Evolutionary conservation across 2,329 filamentous ascomycete genomes (phyloP).

Genomic region (Fusarium tuaranense): DNA sequence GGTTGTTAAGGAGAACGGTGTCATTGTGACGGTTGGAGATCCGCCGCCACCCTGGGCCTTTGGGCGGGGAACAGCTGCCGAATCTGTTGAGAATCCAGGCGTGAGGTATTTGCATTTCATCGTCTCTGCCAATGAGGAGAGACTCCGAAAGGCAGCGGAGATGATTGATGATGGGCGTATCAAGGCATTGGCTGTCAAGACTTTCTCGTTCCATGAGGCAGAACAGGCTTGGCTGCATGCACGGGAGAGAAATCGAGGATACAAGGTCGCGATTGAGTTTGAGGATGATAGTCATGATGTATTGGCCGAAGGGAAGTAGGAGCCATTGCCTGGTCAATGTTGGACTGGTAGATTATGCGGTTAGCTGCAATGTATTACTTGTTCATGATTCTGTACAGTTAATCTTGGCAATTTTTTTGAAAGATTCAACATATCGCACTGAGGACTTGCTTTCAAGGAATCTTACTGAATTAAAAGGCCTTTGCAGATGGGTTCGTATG

Average conservation of each 20-base stretch:
- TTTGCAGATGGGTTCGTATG: neutral
- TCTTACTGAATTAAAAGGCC: neutral
- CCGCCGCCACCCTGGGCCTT: slow-evolving; percentile 50
- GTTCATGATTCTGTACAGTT: neutral
- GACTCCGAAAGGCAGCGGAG: neutral
- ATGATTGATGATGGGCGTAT: slow-evolving; percentile 8
- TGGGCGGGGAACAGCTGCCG: slow-evolving; percentile 23
- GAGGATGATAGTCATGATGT: neutral
- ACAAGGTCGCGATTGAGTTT: slow-evolving; percentile 17
- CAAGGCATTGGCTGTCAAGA: slow-evolving; percentile 9
- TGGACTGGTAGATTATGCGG: neutral
- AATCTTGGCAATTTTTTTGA: neutral
- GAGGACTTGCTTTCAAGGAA: neutral
- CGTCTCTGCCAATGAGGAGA: neutral
- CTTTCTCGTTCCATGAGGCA: neutral
- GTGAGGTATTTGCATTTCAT: slow-evolving; percentile 47
- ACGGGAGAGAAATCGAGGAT: neutral
- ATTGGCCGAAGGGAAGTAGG: neutral
- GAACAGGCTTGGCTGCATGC: slow-evolving; percentile 17
- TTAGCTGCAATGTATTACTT: neutral
- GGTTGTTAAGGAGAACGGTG: slow-evolving; percentile 44
- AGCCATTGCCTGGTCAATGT: neutral
- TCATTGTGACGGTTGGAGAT: slow-evolving; percentile 51
- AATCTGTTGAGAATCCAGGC: slow-evolving; percentile 27
- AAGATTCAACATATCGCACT: neutral